A percentile compares a stretch with the other conserved stretches of the same genome.
phyloP scores from a whole-genome alignment of 164 flowering plant species.

The Magnolia sinica region DNA sequence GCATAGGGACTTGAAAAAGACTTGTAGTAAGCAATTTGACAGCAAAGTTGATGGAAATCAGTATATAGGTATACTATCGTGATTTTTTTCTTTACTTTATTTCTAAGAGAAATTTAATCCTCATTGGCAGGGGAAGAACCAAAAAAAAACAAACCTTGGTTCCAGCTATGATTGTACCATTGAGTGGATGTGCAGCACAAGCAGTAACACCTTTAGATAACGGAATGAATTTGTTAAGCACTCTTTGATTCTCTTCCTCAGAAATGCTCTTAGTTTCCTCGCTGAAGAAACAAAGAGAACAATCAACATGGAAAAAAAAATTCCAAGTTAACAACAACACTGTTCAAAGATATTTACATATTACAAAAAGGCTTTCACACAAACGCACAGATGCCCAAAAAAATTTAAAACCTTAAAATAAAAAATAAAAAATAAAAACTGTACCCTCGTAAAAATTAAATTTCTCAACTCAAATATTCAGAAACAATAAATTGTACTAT shows the following conservation, averaged over 20 bases:
- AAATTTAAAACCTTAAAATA: too few species aligned
- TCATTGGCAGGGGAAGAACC: neutral
- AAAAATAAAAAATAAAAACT: neutral
- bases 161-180: constrained; percentile 74
- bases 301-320: neutral
- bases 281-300: constrained; percentile 23
- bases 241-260: constrained; percentile 15
- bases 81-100: neutral
- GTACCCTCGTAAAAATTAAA: neutral
- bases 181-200: constrained; percentile 78
- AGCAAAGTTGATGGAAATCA: neutral
- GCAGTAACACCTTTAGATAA: constrained; percentile 61
- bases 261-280: constrained; percentile 30
- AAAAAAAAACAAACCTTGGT: constrained; percentile 55
- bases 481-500: neutral
- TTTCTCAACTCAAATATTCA: neutral
- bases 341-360: neutral
- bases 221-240: constrained; percentile 52
- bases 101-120: neutral
- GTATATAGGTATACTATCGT: too few species aligned
- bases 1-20: neutral
- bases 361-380: too few species aligned
- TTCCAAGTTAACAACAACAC: neutral
- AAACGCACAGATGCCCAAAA: too few species aligned
- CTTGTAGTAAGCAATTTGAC: neutral